phyloP scores from a whole-genome alignment of 179 eudicot genomes.

The Beta corolliflora region DNA sequence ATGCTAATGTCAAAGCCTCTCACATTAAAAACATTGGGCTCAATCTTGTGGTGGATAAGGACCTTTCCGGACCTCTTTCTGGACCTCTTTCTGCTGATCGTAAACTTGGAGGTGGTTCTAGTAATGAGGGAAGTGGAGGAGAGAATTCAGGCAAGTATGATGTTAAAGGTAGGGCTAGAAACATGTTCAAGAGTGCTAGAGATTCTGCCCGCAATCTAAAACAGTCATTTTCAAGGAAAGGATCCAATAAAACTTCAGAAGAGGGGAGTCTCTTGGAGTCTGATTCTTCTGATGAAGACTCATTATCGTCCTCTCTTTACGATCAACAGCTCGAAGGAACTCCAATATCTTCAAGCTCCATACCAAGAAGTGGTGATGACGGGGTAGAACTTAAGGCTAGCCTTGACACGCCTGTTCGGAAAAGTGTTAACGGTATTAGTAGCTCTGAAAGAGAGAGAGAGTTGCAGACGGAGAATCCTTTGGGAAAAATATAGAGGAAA shows the following conservation, averaged over 20 bases:
- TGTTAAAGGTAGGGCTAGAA: conserved; percentile 48
- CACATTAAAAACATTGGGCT: conserved; percentile 42
- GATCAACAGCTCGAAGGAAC: conserved; percentile 26
- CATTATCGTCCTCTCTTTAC: conserved; percentile 31
- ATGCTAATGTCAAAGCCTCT: conserved; percentile 37
- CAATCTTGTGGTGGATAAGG: conserved; percentile 54
- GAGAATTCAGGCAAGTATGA: conserved; percentile 40
- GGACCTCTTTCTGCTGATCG: conserved; percentile 14
- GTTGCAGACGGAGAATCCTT: conserved; percentile 13
- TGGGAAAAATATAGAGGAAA: not conserved
- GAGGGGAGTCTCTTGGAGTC: conserved; percentile 25
- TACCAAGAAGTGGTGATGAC: conserved; percentile 9
- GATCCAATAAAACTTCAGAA: conserved; percentile 37
- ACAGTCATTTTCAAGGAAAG: conserved; percentile 48
- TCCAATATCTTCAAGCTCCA: conserved; percentile 25
- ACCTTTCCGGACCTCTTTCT: conserved; percentile 23
- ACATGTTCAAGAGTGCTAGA: conserved; percentile 53
- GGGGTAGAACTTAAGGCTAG: conserved; percentile 2
- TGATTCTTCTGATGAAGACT: conserved; percentile 48
- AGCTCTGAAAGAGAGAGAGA: conserved; percentile 19
- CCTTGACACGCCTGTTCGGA: not conserved
- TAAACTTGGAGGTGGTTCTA: conserved; percentile 32
- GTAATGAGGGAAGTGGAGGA: conserved; percentile 38
- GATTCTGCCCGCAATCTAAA: conserved; percentile 56
- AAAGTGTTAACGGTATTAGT: not conserved